A percentile compares a stretch with the other conserved stretches of the same genome.
phyloP scores from a whole-genome alignment of 495 filamentous ascomycete genomes.

The Peziza echinospora region DNA sequence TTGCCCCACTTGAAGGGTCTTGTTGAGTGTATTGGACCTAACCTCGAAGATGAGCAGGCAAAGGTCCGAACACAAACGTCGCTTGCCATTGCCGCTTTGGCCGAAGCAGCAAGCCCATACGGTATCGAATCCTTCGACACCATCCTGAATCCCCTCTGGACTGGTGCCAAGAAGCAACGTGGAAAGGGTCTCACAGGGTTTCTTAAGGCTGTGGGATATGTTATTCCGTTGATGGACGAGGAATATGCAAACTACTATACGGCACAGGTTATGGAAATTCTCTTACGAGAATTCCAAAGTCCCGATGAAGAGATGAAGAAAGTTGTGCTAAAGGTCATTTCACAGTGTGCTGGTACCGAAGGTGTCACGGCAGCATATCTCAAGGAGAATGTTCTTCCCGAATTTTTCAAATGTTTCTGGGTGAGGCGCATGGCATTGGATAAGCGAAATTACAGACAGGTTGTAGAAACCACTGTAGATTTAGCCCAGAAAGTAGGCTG shows the following conservation, averaged over 20 bases:
- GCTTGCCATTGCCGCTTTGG: constrained; percentile 84
- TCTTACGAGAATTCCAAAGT: constrained; percentile 84
- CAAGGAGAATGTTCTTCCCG: constrained; percentile 79
- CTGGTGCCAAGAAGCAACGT: constrained; percentile 80
- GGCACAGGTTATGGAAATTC: constrained; percentile 94
- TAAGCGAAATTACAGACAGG: constrained; percentile 88
- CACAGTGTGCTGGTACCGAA: constrained; percentile 85
- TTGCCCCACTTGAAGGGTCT: constrained; percentile 88
- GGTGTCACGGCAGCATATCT: constrained; percentile 89
- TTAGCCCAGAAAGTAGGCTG: constrained; percentile 92
- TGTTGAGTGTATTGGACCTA: constrained; percentile 89
- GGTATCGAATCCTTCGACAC: constrained; percentile 98
- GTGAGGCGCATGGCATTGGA: constrained; percentile 90
- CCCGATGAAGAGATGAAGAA: constrained; percentile 99
- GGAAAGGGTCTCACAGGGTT: constrained; percentile 93
- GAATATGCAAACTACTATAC: constrained; percentile 99
- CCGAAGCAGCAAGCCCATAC: constrained; percentile 91
- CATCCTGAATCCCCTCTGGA: constrained; percentile 94
- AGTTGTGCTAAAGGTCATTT: constrained; percentile 89
- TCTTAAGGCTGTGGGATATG: constrained; percentile 91
- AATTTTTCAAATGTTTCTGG: constrained; percentile 99
- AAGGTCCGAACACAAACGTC: constrained; percentile 93
- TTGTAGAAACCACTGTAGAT: constrained; percentile 95
- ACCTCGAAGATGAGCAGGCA: constrained; percentile 90
- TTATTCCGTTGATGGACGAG: constrained; percentile 98